Evolutionary conservation across 257 asterid genomes (phyloP).

Genomic region (Penstemon barbatus): DNA sequence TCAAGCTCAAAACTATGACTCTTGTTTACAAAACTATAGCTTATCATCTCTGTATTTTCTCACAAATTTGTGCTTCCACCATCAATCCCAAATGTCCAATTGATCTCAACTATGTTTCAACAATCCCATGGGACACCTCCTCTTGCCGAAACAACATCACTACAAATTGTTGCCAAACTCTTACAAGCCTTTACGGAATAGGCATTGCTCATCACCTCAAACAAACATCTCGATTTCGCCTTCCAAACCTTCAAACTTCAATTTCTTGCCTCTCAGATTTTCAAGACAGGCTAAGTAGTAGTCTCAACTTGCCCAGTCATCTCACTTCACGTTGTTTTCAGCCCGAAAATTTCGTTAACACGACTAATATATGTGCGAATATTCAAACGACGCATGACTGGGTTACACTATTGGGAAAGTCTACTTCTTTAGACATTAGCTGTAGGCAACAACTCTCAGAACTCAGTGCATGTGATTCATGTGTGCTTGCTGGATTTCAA

Average conservation of each 20-base stretch:
- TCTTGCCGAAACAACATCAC: conserved; percentile 35
- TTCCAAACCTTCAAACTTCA: conserved; percentile 45
- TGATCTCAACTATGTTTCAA: conserved; percentile 45
- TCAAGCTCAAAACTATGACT: conserved; percentile 30
- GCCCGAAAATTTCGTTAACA: conserved; percentile 45
- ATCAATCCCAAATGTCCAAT: conserved; percentile 40
- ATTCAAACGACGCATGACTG: conserved; percentile 50
- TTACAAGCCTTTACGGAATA: conserved; percentile 56
- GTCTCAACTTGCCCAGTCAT: conserved; percentile 35
- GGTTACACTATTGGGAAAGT: conserved; percentile 34
- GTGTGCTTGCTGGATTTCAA: conserved; percentile 54
- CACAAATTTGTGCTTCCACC: conserved; percentile 17
- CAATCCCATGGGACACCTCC: conserved; percentile 58
- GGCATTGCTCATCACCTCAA: conserved; percentile 51
- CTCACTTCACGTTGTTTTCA: conserved; percentile 46
- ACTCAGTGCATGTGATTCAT: conserved; percentile 48
- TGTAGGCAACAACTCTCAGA: conserved; percentile 41
- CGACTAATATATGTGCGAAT: conserved; percentile 48
- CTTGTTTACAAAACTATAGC: not conserved
- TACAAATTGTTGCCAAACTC: conserved; percentile 59
- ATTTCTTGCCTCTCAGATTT: conserved; percentile 53
- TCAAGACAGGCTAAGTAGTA: conserved; percentile 38
- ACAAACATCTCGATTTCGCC: conserved; percentile 46
- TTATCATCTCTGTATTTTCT: conserved; percentile 20
- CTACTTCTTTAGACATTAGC: conserved; percentile 39